phyloP scores from a whole-genome alignment of 306 rosid species.

The Canavalia gladiata region DNA sequence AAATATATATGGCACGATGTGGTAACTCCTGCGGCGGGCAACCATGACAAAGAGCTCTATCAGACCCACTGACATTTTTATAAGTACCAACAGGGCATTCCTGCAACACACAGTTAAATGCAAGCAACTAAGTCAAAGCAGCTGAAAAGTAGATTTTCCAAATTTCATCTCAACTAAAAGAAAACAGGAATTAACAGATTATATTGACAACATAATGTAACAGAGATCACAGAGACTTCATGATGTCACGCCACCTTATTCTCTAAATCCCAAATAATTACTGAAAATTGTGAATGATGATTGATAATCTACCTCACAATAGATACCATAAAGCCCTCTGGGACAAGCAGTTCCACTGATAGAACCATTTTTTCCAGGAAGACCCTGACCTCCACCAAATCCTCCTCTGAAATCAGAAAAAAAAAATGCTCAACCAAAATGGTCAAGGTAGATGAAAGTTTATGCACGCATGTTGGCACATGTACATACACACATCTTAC shows the following conservation, averaged over 20 bases:
- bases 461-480: neutral
- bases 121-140: slow-evolving; percentile 33
- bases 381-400: slow-evolving; percentile 83
- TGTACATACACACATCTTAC: neutral
- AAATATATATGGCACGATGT: slow-evolving; percentile 70
- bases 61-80: slow-evolving; percentile 88
- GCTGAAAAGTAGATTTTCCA: slow-evolving; percentile 14
- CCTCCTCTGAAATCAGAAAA: slow-evolving; percentile 78
- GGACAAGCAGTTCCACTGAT: slow-evolving; percentile 88
- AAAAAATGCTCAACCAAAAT: slow-evolving; percentile 37
- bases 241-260: slow-evolving; percentile 33
- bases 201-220: slow-evolving; percentile 31
- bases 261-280: slow-evolving; percentile 31
- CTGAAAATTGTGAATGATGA: slow-evolving; percentile 32
- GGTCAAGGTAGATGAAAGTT: slow-evolving; percentile 24
- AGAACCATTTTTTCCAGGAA: slow-evolving; percentile 84
- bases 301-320: slow-evolving; percentile 78
- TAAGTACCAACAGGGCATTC: slow-evolving; percentile 96
- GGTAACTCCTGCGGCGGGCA: slow-evolving; percentile 82
- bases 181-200: slow-evolving; percentile 23
- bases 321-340: slow-evolving; percentile 86
- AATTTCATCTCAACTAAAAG: slow-evolving; percentile 20
- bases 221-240: slow-evolving; percentile 29
- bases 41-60: slow-evolving; percentile 69
- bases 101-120: slow-evolving; percentile 59